Conservation (phyloP, 305 asterid species). For the Solanum hybrid region DNA sequence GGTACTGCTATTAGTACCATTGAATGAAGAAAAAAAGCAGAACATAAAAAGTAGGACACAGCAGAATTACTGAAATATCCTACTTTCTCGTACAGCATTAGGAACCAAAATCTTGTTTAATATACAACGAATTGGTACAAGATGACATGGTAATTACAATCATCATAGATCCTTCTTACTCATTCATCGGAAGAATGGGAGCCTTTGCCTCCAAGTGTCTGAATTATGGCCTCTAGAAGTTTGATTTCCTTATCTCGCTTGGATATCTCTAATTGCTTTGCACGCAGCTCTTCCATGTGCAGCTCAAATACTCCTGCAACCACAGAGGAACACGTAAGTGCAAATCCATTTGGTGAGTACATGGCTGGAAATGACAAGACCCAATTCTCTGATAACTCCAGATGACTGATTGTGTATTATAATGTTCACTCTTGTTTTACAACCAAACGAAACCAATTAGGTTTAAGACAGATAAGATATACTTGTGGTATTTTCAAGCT, state of each 20-base stretch:
- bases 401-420: neutral
- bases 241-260: conserved; percentile 79
- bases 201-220: conserved; percentile 76
- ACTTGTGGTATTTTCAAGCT: conserved; percentile 92
- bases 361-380: neutral
- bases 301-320: conserved; percentile 78
- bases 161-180: conserved; percentile 9
- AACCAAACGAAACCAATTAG: neutral
- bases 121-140: neutral
- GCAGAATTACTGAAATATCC: neutral
- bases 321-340: neutral
- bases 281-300: conserved; percentile 88
- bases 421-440: neutral
- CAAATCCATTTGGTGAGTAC: neutral
- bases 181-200: conserved; percentile 25
- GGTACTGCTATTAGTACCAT: neutral
- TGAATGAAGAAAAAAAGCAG: neutral
- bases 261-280: conserved; percentile 78
- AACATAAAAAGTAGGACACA: neutral
- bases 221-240: conserved; percentile 89
- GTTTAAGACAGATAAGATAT: conserved; percentile 8
- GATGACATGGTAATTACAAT: neutral
- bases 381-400: neutral
- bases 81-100: neutral
- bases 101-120: neutral